Evolutionary conservation across 129 eudicot genomes (phyloP).

Genomic region (Helianthus tuberosus): DNA sequence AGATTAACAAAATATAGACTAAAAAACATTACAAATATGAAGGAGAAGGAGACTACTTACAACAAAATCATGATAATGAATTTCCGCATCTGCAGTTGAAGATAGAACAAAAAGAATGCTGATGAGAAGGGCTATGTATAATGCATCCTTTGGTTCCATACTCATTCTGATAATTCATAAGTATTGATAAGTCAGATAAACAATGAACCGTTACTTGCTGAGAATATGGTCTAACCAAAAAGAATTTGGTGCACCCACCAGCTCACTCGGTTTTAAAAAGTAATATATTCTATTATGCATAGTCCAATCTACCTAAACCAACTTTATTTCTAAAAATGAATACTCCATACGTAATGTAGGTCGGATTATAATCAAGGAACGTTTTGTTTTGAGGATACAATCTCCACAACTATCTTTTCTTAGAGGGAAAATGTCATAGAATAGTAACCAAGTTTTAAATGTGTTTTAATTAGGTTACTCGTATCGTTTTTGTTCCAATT

Average conservation of each 20-base stretch:
- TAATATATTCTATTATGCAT: not conserved
- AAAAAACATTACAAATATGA: not conserved
- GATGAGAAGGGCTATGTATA: slow-evolving; percentile 3
- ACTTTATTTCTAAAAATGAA: not conserved
- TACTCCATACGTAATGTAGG: too few species aligned
- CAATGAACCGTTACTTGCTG: too few species aligned
- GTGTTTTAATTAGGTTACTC: too few species aligned
- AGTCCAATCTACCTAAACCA: slow-evolving; percentile 24
- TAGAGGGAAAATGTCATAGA: too few species aligned
- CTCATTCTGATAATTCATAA: not conserved
- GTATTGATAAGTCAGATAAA: too few species aligned
- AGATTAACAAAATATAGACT: not conserved
- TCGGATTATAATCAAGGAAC: too few species aligned
- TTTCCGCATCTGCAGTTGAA: slow-evolving; percentile 14
- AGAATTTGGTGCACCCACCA: slow-evolving; percentile 18
- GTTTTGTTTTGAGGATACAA: too few species aligned
- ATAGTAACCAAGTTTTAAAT: too few species aligned
- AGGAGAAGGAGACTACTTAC: not conserved
- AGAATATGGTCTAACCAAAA: not conserved
- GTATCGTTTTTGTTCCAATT: too few species aligned
- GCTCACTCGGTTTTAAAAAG: not conserved
- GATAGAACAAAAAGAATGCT: slow-evolving; percentile 11
- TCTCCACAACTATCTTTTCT: too few species aligned
- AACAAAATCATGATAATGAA: slow-evolving; percentile 17
- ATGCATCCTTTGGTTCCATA: slow-evolving; percentile 11